These are phyloP conservation scores for Rhodosporidiobolus sp. DNA, from an alignment of 768 basidiomycete species.

Conservation along the genomic window DNA sequence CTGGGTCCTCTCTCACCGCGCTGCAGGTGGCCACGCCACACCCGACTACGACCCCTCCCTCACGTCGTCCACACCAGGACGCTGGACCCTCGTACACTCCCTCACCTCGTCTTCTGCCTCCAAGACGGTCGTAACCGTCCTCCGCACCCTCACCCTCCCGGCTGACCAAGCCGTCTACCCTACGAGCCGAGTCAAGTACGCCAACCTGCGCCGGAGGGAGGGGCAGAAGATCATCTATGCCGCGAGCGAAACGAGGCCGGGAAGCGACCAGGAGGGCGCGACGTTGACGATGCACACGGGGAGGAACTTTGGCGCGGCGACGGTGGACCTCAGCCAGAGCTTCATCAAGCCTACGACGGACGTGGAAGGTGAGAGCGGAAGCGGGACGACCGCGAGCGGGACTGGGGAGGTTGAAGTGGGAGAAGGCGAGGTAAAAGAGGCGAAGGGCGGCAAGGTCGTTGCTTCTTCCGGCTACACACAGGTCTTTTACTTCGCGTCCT, in stretches of 20 bases:
- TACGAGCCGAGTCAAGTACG: neutral
- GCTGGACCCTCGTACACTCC: neutral
- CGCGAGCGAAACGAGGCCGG: neutral
- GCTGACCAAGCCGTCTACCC: conserved; percentile 4
- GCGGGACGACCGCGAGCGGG: neutral
- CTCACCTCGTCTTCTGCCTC: neutral
- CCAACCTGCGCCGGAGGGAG: neutral
- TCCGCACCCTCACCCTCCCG: conserved; percentile 3
- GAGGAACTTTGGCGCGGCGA: neutral
- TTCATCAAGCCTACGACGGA: neutral
- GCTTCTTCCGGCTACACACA: neutral
- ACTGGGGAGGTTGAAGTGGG: neutral
- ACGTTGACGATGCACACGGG: conserved; percentile 4
- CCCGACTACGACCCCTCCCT: conserved; percentile 3
- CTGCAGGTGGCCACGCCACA: conserved; percentile 1
- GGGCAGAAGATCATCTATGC: conserved; percentile 16
- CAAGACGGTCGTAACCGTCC: conserved; percentile 14
- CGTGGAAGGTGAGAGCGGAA: neutral
- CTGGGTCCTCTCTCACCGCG: conserved; percentile 18
- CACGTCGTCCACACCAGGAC: neutral
- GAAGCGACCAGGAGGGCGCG: neutral
- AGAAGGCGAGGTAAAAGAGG: neutral
- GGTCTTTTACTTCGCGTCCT: neutral
- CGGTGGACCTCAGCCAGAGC: conserved; percentile 3
- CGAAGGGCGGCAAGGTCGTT: neutral